Conservation (phyloP, 169 alveolate species). For the Eimeria praecox region DNA sequence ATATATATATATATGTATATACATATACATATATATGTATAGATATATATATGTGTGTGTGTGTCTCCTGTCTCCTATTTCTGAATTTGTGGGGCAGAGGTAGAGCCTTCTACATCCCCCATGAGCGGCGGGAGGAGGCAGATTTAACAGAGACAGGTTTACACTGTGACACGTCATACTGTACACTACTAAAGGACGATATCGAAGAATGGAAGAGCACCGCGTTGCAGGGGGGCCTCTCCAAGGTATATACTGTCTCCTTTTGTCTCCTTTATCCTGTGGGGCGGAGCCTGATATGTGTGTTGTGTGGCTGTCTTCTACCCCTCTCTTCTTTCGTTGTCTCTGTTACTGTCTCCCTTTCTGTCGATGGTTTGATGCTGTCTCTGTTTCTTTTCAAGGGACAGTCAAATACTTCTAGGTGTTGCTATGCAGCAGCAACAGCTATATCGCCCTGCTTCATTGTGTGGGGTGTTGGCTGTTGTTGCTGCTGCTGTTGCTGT, state of each 20-base stretch:
- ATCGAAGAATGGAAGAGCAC: slow-evolving; percentile 48
- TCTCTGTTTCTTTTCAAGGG: background rate
- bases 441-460: background rate
- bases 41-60: background rate
- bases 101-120: slow-evolving; percentile 60
- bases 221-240: slow-evolving; percentile 58
- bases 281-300: background rate
- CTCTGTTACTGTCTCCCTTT: background rate
- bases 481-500: slow-evolving; percentile 27
- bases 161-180: slow-evolving; percentile 72
- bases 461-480: background rate
- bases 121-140: slow-evolving; percentile 6
- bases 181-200: slow-evolving; percentile 38
- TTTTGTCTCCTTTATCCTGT: background rate
- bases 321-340: background rate
- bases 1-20: too few species aligned
- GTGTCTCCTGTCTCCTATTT: too few species aligned
- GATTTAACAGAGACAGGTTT: slow-evolving; percentile 23
- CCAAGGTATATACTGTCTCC: slow-evolving; percentile 29
- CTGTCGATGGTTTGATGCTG: background rate
- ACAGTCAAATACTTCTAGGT: background rate
- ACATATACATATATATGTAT: too few species aligned
- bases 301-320: background rate
- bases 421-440: background rate
- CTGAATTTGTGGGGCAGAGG: slow-evolving; percentile 64